Base-by-base conservation (phyloP, 208 protist species). In the Tritrichomonas foetus region DNA sequence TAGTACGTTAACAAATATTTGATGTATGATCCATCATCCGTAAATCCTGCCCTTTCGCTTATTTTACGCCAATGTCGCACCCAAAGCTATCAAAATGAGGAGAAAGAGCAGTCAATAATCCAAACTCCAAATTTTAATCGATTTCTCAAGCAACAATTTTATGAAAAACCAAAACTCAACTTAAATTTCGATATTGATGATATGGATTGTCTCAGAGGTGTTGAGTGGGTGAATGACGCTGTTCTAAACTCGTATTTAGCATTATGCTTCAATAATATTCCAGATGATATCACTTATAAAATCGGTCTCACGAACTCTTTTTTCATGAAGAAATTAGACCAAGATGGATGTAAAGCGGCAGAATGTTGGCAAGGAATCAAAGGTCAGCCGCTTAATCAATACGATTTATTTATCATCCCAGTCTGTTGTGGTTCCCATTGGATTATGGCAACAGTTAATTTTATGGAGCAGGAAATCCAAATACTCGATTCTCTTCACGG, bases 241-340 rank as follows among this genome's bases (percentile, higher is more conserved):
- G 78, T 89, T n/a, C 20, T 89, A 1, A 89, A 89, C 47, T 89
- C 78, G 8, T 89, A 89, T 57, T 2, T 89, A 36, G 39, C 33
- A 41, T 8, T 82, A n/a, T 47, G 33, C 33, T 53, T 57, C 25
- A 53, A 20, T 9, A n/a, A 53, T 57, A 89, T 47, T n/a, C 25
- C 3, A n/a, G 78, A 53, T 57, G 57, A 89, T 57, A 49, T 50
- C 50, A 30, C 13, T 11, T 25, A 3, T 33, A 69, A 69, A 3
- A n/a, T 69, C 25, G 78, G 78, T 22, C 57, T 47, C 33, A 89
- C 78, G 57, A 89, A 89, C 41, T 39, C 78, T 16, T 89, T 89
- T n/a, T 89, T 89, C 27, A 44, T 47, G 33, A 61, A 25, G 33
- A 89, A 89, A 61, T n/a, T 89, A 39, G 78, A 89, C 27, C 5